Evolutionary conservation across 1,139 yeast species (phyloP).

Genomic region (Saccharomycopsis crataegensis): DNA sequence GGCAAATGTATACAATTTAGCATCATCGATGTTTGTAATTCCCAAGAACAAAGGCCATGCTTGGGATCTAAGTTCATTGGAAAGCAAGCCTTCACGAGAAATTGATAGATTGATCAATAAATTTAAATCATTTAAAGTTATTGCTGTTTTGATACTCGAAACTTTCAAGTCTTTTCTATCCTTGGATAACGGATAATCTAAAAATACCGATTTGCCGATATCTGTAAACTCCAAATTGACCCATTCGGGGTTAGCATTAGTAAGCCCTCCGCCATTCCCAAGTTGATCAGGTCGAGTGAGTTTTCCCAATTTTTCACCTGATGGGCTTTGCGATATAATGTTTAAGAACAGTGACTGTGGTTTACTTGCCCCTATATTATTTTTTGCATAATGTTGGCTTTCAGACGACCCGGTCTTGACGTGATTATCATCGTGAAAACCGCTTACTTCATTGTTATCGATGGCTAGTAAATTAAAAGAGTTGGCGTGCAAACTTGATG

Average conservation of each 20-base stretch:
- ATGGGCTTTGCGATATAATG: too few relatives aligned
- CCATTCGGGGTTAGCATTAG: slow-evolving; percentile 10
- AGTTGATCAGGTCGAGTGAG: not conserved
- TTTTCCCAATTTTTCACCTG: not conserved
- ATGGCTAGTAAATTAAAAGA: too few relatives aligned
- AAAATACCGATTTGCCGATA: slow-evolving; percentile 43
- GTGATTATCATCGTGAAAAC: too few relatives aligned
- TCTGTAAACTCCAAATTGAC: slow-evolving; percentile 22
- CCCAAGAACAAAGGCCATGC: slow-evolving; percentile 42
- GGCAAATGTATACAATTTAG: slow-evolving; percentile 9
- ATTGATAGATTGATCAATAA: slow-evolving; percentile 33
- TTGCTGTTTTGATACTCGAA: slow-evolving; percentile 35
- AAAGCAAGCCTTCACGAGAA: slow-evolving; percentile 44
- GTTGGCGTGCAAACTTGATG: too few relatives aligned
- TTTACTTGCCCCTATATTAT: too few relatives aligned
- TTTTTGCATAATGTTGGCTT: too few relatives aligned
- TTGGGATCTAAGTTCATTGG: slow-evolving; percentile 33
- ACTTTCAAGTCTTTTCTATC: slow-evolving; percentile 35
- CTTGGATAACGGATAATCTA: slow-evolving; percentile 36
- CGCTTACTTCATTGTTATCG: too few relatives aligned
- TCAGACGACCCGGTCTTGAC: too few relatives aligned
- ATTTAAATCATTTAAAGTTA: slow-evolving; percentile 27
- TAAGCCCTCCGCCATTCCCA: not conserved
- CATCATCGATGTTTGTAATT: slow-evolving; percentile 1
- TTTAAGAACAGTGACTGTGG: too few relatives aligned